A percentile compares a stretch with the other conserved stretches of the same genome.
Conservation (phyloP, 805 yeast species). For the Suhomyces faveliae region DNA sequence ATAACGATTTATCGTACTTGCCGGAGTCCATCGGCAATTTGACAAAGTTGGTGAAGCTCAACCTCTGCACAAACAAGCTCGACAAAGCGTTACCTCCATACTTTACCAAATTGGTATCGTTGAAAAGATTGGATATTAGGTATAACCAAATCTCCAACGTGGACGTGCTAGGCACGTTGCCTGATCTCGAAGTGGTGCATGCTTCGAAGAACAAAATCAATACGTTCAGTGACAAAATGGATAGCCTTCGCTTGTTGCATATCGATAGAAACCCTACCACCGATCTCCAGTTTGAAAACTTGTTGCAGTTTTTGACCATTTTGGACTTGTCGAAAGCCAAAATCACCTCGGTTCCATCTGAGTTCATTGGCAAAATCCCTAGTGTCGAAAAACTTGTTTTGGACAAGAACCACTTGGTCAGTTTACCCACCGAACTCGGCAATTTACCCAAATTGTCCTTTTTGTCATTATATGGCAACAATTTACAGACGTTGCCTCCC, state of each 20-base stretch:
- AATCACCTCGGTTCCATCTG: constrained; percentile 67
- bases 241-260: constrained; percentile 63
- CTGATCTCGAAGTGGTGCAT: constrained; percentile 67
- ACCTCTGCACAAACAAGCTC: constrained; percentile 71
- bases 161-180: constrained; percentile 54
- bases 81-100: constrained; percentile 50
- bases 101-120: constrained; percentile 50
- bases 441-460: constrained; percentile 56
- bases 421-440: constrained; percentile 69
- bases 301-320: constrained; percentile 61
- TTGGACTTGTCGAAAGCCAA: constrained; percentile 82
- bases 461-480: constrained; percentile 72
- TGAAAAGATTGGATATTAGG: constrained; percentile 74
- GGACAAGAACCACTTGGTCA: constrained; percentile 78
- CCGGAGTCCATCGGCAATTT: constrained; percentile 64
- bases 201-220: constrained; percentile 77
- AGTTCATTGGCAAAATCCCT: constrained; percentile 59
- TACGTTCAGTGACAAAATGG: constrained; percentile 60
- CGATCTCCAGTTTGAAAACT: constrained; percentile 51
- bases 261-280: constrained; percentile 86
- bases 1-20: constrained; percentile 62
- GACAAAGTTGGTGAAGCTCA: constrained; percentile 61
- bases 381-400: constrained; percentile 70
- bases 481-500: constrained; percentile 66
- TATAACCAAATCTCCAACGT: constrained; percentile 61